Conservation (phyloP, 495 filamentous ascomycete genomes). For the Aspergillus sclerotioniger region DNA sequence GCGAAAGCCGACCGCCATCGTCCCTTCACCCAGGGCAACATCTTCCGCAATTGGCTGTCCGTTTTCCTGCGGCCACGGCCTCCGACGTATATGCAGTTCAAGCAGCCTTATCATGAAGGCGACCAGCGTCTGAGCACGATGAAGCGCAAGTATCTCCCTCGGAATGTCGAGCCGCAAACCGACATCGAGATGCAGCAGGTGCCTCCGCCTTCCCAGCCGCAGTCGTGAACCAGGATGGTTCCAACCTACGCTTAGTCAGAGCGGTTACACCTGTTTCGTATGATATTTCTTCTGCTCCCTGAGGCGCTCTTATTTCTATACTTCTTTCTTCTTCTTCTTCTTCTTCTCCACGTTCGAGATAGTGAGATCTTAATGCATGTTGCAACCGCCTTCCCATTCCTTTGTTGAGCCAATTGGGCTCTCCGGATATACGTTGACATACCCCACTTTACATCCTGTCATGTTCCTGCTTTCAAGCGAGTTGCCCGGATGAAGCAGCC, state of each 20-base stretch:
- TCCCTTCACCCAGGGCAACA: conserved; percentile 79
- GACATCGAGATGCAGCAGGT: conserved; percentile 63
- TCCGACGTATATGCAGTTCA: conserved; percentile 89
- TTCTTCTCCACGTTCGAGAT: conserved; percentile 7
- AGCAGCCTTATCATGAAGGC: conserved; percentile 69
- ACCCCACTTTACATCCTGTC: neutral
- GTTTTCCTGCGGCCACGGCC: conserved; percentile 81
- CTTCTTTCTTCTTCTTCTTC: neutral
- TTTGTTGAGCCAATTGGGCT: neutral
- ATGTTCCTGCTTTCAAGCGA: neutral
- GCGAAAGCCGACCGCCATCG: conserved; percentile 85
- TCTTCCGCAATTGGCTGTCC: conserved; percentile 74
- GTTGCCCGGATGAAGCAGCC: neutral
- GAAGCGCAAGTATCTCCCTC: conserved; percentile 53
- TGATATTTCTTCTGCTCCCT: conserved; percentile 2
- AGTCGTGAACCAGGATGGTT: neutral
- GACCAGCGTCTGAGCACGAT: conserved; percentile 78
- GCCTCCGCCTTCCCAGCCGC: conserved; percentile 20
- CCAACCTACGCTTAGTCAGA: neutral
- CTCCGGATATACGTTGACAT: neutral
- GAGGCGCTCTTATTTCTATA: conserved; percentile 5
- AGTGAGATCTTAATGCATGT: conserved; percentile 13
- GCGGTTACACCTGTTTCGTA: conserved; percentile 6
- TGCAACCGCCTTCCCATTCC: neutral
- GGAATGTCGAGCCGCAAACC: conserved; percentile 50